phyloP scores from a whole-genome alignment of 2,329 filamentous ascomycete genomes.

The Diplodia sapinea region DNA sequence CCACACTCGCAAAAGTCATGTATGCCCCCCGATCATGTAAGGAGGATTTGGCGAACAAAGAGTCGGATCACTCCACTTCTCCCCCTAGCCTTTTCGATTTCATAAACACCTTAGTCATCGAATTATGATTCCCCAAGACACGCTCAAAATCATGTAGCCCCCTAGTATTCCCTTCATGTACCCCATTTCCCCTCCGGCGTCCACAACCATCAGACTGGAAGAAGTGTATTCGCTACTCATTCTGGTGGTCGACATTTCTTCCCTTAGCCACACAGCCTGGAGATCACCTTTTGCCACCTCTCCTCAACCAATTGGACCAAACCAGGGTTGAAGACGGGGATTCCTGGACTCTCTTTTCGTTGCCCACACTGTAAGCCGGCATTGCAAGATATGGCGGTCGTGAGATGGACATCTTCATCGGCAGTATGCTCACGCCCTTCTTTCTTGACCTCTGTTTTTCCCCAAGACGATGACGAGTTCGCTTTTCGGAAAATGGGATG shows the following conservation, averaged over 20 bases:
- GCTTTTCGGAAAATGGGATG: constrained; percentile 1
- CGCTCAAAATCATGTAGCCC: constrained; percentile 17
- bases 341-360: background rate
- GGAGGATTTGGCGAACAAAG: constrained; percentile 30
- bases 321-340: background rate
- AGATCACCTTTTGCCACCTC: background rate
- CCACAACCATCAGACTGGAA: constrained; percentile 17
- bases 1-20: constrained; percentile 32
- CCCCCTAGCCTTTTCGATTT: constrained; percentile 21
- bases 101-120: constrained; percentile 20
- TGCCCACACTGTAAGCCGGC: background rate
- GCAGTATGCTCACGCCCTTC: background rate
- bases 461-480: constrained; percentile 9
- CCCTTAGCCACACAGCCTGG: background rate
- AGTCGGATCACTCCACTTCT: constrained; percentile 27
- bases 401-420: background rate
- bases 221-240: constrained; percentile 3
- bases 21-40: constrained; percentile 36
- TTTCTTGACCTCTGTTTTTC: background rate
- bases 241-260: constrained; percentile 6
- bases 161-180: constrained; percentile 11
- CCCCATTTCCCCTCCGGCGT: constrained; percentile 10
- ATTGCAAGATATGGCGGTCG: background rate
- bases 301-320: background rate
- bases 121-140: constrained; percentile 27